phyloP scores from a whole-genome alignment of 2,329 filamentous ascomycete genomes.

The Zarea fungicola region DNA sequence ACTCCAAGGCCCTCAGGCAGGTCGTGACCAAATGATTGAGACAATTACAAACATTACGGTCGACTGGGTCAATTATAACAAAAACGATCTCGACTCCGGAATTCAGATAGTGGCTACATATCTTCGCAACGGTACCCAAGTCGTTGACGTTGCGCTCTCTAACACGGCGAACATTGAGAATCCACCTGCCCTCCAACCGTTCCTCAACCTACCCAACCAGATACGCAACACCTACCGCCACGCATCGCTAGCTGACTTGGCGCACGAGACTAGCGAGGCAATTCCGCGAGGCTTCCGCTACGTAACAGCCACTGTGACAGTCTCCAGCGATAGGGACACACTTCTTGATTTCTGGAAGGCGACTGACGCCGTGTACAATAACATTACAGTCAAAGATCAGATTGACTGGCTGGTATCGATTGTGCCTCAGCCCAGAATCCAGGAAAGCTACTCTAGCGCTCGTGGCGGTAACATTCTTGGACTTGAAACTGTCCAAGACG shows the following conservation, averaged over 20 bases:
- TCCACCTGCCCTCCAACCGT: conserved; percentile 11
- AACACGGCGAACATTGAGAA: conserved; percentile 13
- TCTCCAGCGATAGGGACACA: conserved; percentile 13
- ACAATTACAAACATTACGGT: conserved; percentile 7
- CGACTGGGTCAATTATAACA: conserved; percentile 11
- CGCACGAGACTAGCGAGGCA: conserved; percentile 13
- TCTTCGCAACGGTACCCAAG: conserved; percentile 9
- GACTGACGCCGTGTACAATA: conserved; percentile 13
- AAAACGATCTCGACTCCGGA: conserved; percentile 7
- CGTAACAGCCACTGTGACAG: conserved; percentile 15
- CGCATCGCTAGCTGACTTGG: conserved; percentile 13
- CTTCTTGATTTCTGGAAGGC: conserved; percentile 13
- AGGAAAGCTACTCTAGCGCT: conserved; percentile 5
- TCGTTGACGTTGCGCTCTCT: conserved; percentile 8
- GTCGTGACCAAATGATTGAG: conserved; percentile 6
- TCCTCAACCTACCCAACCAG: conserved; percentile 14
- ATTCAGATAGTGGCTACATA: conserved; percentile 13
- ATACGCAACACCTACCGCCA: conserved; percentile 6
- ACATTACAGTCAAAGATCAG: conserved; percentile 13
- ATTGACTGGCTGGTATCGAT: conserved; percentile 17
- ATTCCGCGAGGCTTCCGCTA: conserved; percentile 16
- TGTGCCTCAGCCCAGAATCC: conserved; percentile 14
- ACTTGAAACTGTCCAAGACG: conserved; percentile 5
- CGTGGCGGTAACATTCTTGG: conserved; percentile 15
- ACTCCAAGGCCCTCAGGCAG: not conserved